A percentile compares a stretch with the other conserved stretches of the same genome.
Conservation (phyloP, 495 filamentous ascomycete genomes). For the Cudoniella acicularis region DNA sequence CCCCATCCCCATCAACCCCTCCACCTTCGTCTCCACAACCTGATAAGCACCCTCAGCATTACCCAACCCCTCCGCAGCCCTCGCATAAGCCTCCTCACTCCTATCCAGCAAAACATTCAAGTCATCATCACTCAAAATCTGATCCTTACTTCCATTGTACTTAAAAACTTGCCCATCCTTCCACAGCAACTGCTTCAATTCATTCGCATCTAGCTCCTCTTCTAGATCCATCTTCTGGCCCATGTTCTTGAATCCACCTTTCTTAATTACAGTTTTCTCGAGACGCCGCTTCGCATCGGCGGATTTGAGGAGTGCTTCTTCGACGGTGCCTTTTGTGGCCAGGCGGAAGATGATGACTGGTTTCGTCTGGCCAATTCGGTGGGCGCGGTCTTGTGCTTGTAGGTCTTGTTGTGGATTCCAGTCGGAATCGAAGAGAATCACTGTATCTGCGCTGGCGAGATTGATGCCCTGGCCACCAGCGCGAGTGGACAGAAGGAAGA, state of each 20-base stretch:
- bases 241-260: conserved; percentile 68
- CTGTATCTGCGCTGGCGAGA: conserved; percentile 93
- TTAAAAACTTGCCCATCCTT: conserved; percentile 63
- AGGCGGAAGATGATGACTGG: conserved; percentile 95
- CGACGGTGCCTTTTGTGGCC: conserved; percentile 88
- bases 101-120: conserved; percentile 77
- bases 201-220: conserved; percentile 53
- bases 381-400: conserved; percentile 91
- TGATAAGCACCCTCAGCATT: conserved; percentile 56
- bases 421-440: conserved; percentile 92
- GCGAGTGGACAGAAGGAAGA: conserved; percentile 86
- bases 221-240: conserved; percentile 53
- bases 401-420: conserved; percentile 99
- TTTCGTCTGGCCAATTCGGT: conserved; percentile 88
- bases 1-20: conserved; percentile 27
- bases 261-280: conserved; percentile 93
- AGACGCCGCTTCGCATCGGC: conserved; percentile 92
- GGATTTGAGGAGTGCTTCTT: conserved; percentile 81
- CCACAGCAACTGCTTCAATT: conserved; percentile 54
- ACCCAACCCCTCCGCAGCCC: conserved; percentile 69
- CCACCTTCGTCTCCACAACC: conserved; percentile 62
- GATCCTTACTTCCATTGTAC: conserved; percentile 48
- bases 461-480: conserved; percentile 97
- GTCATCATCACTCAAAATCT: conserved; percentile 71
- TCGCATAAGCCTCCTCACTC: conserved; percentile 78